Evolutionary conservation across 2,329 filamentous ascomycete genomes (phyloP).

Genomic region (Exophiala sp.): DNA sequence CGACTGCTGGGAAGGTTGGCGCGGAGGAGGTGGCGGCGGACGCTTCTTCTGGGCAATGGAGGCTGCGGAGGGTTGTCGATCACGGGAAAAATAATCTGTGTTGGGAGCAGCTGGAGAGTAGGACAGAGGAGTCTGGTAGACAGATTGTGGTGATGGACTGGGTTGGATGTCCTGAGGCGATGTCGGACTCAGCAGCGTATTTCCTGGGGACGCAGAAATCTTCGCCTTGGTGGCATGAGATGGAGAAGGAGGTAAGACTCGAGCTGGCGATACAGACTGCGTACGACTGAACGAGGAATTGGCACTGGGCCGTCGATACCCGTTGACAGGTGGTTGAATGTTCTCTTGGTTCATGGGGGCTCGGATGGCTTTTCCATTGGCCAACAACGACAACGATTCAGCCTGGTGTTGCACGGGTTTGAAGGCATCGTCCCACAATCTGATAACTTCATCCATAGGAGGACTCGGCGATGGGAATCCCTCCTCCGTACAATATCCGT

Average conservation of each 20-base stretch:
- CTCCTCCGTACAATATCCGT: slow-evolving; percentile 64
- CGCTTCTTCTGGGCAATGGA: slow-evolving; percentile 62
- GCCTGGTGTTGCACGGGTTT: slow-evolving; percentile 59
- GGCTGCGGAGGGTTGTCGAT: slow-evolving; percentile 38
- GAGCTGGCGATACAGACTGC: slow-evolving; percentile 32
- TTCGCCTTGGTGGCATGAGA: slow-evolving; percentile 33
- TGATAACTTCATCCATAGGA: slow-evolving; percentile 64
- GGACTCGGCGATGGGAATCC: slow-evolving; percentile 66
- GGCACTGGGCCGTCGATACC: slow-evolving; percentile 37
- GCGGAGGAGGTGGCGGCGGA: slow-evolving; percentile 66
- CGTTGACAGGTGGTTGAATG: slow-evolving; percentile 39
- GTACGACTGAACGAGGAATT: slow-evolving; percentile 31
- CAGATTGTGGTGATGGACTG: slow-evolving; percentile 29
- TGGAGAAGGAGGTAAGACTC: slow-evolving; percentile 29
- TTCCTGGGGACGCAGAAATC: slow-evolving; percentile 29
- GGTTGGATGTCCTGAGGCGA: slow-evolving; percentile 25
- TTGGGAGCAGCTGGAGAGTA: slow-evolving; percentile 39
- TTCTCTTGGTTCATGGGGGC: slow-evolving; percentile 48
- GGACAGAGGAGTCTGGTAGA: slow-evolving; percentile 29
- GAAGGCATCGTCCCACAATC: slow-evolving; percentile 59
- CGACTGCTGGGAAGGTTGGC: slow-evolving; percentile 48
- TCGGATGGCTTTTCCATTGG: slow-evolving; percentile 60
- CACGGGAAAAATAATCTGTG: slow-evolving; percentile 43
- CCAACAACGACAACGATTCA: slow-evolving; percentile 60
- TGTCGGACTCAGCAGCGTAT: slow-evolving; percentile 27